Base-by-base conservation (phyloP, 495 filamentous ascomycete species). In the Aspergillus incahuasiensis region DNA sequence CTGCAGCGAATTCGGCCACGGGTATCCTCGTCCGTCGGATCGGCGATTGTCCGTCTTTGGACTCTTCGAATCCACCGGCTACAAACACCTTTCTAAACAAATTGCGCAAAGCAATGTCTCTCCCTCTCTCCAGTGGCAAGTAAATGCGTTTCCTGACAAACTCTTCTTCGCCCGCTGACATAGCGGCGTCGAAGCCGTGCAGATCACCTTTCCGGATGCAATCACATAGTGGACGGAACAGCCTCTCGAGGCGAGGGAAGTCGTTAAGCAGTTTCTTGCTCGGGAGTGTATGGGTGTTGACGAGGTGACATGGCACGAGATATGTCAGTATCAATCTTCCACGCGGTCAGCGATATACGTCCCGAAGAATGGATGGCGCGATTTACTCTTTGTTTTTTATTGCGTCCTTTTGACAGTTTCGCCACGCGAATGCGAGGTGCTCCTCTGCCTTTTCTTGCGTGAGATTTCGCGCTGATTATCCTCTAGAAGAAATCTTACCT, bases 111-210 rank as follows among this genome's bases (percentile, higher is more conserved):
- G 89, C 87, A 47, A 98, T 89, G 59, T 98, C 95, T 8, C 92
- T 85, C 3, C 90, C 90, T 6, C 94, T 84, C 60, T 98, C 94
- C 0, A 98, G 79, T 0, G 92, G 96, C 13, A 98, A 80, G 69
- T 96, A 97, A 60, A 97, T 96, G 18, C 95, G 87, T n/a, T 90
- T 83, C 68, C 88, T 92, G 44, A 97, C 91, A 52, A 97, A 96
- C 53, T 94, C 88, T 9, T 86, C 83, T 67, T 96, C 90, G 11
- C 87, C 86, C 3, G 84, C 83, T 20, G 81, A 77, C 53, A 98
- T 84, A 9, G 92, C 92, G 12, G 83, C 71, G 57, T 96, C 94
- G 63, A 97, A 98, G 18, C 83, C 87, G 28, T 82, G 77, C 3
- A 98, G 84, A 57, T 96, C 86, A 28, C 90, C 92, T 41, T 74